Conservation (phyloP, 2,329 filamentous ascomycete species). For the Cladobotryum protrusum region DNA sequence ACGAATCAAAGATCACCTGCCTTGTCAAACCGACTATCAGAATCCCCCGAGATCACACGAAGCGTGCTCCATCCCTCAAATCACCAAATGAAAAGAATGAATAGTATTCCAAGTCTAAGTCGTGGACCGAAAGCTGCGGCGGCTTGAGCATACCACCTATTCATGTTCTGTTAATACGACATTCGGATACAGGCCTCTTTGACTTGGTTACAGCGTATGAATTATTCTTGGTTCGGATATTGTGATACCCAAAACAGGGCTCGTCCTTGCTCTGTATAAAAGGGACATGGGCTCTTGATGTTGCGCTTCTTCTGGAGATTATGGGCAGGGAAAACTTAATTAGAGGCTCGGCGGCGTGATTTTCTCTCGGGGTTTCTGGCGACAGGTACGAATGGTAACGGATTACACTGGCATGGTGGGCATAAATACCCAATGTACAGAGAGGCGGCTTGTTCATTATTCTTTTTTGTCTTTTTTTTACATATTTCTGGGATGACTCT, state of each 20-base stretch:
- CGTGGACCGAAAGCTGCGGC: slow-evolving; percentile 31
- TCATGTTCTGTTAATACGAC: slow-evolving; percentile 4
- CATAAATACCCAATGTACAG: slow-evolving; percentile 4
- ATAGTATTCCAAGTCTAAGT: slow-evolving; percentile 24
- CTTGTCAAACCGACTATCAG: slow-evolving; percentile 24
- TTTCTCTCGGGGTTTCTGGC: slow-evolving; percentile 3
- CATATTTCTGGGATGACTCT: not conserved
- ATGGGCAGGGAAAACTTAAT: slow-evolving; percentile 4
- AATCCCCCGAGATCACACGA: slow-evolving; percentile 40
- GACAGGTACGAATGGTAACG: slow-evolving; percentile 5
- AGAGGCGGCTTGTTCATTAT: slow-evolving; percentile 6
- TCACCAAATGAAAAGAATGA: slow-evolving; percentile 29
- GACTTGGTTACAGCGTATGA: slow-evolving; percentile 7
- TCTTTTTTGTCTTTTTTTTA: no score
- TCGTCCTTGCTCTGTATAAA: slow-evolving; percentile 20
- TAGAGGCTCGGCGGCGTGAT: slow-evolving; percentile 10
- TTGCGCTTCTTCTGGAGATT: slow-evolving; percentile 6
- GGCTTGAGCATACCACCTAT: slow-evolving; percentile 18
- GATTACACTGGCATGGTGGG: slow-evolving; percentile 7
- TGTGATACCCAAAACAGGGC: slow-evolving; percentile 32
- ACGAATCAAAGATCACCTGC: slow-evolving; percentile 23
- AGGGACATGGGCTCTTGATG: slow-evolving; percentile 15
- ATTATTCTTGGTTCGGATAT: slow-evolving; percentile 25
- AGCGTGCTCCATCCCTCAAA: slow-evolving; percentile 27
- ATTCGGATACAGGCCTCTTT: not conserved